Evolutionary conservation across 768 basidiomycete species (phyloP), one percentile per base, ranked within the genome.

Genomic region (Mrakia gelida): DNA sequence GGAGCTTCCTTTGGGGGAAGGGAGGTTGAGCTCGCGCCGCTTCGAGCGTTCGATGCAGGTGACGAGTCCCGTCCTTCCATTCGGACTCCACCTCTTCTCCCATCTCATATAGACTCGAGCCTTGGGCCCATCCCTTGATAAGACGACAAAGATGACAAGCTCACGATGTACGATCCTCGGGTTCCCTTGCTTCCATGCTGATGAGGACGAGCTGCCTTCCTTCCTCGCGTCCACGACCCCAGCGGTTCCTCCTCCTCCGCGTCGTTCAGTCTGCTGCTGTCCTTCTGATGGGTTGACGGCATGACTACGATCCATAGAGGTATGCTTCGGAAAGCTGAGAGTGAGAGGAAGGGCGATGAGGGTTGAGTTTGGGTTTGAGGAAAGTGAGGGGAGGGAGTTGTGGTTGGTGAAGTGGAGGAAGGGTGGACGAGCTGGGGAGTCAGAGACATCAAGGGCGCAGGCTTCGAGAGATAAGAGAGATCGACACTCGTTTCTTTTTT

Each of bases 311-410:
- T 59, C 26, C 59, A 59, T 59, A 59, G 59, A 59, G 26, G 59
- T 59, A 59, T 59, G 59, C 59, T 59, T 59, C 59, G 59, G 59
- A 59, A 59, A 28, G 59, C 28, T 59, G 59, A 59, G 54, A 6
- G 0, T n/a, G 84, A 16, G 28, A 23, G 59, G 23, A n/a, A 13
- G 59, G 59, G 59, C 10, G 59, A n/a, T 59, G 26, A 0, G 26
- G 0, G 59, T 15, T 52, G 49, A 52, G 49, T 38, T 38, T 18
- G 49, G 49, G 49, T 15, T 15, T 1, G 49, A 21, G 45, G 9
- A 52, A 13, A 45, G 45, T 11, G n/a, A n/a, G n/a, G n/a, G n/a
- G n/a, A 45, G 49, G 49, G 49, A 52, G 49, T 52, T 52, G 49
- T 52, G 49, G 49, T 52, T 52, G 49, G 49, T 21, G 49, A n/a